A percentile compares a stretch with the other conserved stretches of the same genome.
Conservation (phyloP, 345 rosid species). For the Ceriops tagal region DNA sequence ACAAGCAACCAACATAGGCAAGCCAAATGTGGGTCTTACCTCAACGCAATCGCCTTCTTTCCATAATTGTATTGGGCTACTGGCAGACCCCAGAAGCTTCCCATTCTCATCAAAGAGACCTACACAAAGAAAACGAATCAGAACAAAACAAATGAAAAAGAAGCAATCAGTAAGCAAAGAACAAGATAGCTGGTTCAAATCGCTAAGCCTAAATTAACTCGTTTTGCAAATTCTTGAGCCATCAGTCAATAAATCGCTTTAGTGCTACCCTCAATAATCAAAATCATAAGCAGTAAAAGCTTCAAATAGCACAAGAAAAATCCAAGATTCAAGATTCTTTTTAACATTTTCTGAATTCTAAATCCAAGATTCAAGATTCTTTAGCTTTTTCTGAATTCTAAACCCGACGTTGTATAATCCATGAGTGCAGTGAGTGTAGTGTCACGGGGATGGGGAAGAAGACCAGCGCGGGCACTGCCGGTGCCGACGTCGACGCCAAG, state of each 20-base stretch:
- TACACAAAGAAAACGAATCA: conserved; percentile 23
- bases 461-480: conserved; percentile 97
- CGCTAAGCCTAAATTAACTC: background rate
- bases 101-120: conserved; percentile 83
- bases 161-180: background rate
- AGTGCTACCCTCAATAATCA: too few relatives aligned
- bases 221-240: too few relatives aligned
- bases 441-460: conserved; percentile 3
- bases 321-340: too few relatives aligned
- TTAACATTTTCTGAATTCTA: too few relatives aligned
- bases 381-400: too few relatives aligned
- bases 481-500: conserved; percentile 98
- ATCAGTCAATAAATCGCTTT: too few relatives aligned
- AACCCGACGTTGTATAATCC: background rate
- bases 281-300: too few relatives aligned
- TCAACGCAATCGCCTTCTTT: conserved; percentile 79
- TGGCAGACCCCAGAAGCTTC: conserved; percentile 76
- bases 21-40: conserved; percentile 33
- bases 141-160: background rate
- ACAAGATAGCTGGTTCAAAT: background rate
- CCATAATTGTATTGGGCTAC: conserved; percentile 96
- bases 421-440: background rate
- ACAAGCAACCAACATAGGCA: background rate
- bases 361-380: too few relatives aligned
- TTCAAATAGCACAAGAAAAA: too few relatives aligned